Base-by-base conservation (phyloP, 768 basidiomycete genomes). In the Rhizopogon sp. region DNA sequence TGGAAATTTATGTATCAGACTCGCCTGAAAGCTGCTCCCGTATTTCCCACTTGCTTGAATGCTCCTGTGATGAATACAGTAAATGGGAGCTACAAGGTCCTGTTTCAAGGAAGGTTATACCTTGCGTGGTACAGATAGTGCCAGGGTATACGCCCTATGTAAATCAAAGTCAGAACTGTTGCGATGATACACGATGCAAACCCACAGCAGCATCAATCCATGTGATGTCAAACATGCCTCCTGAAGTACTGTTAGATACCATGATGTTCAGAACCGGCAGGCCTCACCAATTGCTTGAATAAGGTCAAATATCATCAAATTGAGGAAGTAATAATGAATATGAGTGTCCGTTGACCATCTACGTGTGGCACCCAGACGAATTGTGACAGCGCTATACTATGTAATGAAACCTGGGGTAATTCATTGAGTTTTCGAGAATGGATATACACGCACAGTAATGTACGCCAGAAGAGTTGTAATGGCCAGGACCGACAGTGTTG, bases 21-120 rank as follows among this genome's bases (percentile, higher is more conserved):
- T 66, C 68, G 47, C 73, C 66, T 69, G 13, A 76, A 56, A 29
- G 75, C 73, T 13, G 74, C 73, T 6, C 73, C 73, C 13, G 75
- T 74, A 56, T 76, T 74, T 3, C 75, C 75, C 31, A 71, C 60
- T 49, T 76, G 68, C 53, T 74, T 72, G 56, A 74, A 59, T 6
- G 70, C 62, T 37, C 72, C 73, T 74, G 35, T 31, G 25, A 5
- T 25, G 25, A 22, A 37, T 52, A 22, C 25, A 29, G 14, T 35
- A 29, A 43, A 16, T 49, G 20, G 4, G 20, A 1, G 46, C 8
- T 1, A 8, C 8, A 10, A 10, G 9, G 20, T 37, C 5, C 47
- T 22, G 25, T 9, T 25, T 37, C 28, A 49, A 50, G 31, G 17
- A 39, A 39, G 20, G 40, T 51, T 39, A 39, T 56, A 69, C 74